These are phyloP conservation scores for Achaetomium macrosporum DNA, from an alignment of 2,329 filamentous ascomycete species.

Conservation along the genomic window DNA sequence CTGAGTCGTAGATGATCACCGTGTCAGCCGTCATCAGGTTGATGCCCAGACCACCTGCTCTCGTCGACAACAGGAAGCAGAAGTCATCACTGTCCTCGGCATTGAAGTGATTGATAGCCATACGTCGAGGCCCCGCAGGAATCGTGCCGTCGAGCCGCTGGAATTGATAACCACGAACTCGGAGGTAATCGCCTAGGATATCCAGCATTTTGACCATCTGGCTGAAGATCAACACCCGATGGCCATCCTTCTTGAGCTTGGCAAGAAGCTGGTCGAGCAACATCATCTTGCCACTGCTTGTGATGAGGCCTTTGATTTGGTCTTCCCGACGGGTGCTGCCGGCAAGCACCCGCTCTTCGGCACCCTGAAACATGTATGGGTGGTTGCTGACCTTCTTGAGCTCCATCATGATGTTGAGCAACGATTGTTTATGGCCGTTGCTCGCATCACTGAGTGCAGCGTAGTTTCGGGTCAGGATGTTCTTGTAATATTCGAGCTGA, in stretches of 20 bases:
- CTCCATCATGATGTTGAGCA: slow-evolving; percentile 99
- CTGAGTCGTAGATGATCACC: slow-evolving; percentile 94
- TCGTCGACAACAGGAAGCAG: slow-evolving; percentile 89
- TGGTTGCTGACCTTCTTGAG: slow-evolving; percentile 99
- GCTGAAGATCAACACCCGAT: slow-evolving; percentile 96
- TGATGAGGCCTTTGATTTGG: slow-evolving; percentile 85
- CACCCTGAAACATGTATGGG: slow-evolving; percentile 94
- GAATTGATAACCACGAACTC: slow-evolving; percentile 87
- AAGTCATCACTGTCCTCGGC: slow-evolving; percentile 95
- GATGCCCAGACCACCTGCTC: slow-evolving; percentile 95
- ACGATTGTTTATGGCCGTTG: slow-evolving; percentile 85
- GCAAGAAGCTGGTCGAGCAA: slow-evolving; percentile 89
- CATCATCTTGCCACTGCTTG: slow-evolving; percentile 99
- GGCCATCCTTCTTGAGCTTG: slow-evolving; percentile 87
- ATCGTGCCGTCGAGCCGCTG: slow-evolving; percentile 95
- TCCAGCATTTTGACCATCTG: slow-evolving; percentile 99
- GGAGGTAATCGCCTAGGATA: slow-evolving; percentile 89
- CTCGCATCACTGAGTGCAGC: slow-evolving; percentile 85
- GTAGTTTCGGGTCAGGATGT: slow-evolving; percentile 95
- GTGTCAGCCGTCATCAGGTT: slow-evolving; percentile 99
- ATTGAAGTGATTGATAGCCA: slow-evolving; percentile 98
- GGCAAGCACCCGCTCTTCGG: slow-evolving; percentile 80
- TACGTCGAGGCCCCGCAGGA: slow-evolving; percentile 75
- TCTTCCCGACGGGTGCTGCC: slow-evolving; percentile 81
- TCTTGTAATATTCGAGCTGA: slow-evolving; percentile 97